Evolutionary conservation across 148 eudicot species (phyloP).

Genomic region (Cornus kousa): DNA sequence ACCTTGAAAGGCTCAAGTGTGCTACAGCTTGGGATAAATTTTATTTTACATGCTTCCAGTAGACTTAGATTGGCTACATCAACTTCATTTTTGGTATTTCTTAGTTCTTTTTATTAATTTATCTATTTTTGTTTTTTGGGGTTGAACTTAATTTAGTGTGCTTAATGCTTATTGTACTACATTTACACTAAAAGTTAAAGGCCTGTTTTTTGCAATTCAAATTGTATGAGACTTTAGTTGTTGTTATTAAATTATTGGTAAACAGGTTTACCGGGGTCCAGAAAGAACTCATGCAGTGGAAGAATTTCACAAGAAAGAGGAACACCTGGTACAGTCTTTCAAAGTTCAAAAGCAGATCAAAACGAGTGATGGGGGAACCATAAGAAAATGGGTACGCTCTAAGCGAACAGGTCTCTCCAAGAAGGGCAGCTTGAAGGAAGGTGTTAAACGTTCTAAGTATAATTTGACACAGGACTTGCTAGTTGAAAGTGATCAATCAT

Average conservation of each 20-base stretch:
- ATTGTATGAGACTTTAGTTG: neutral
- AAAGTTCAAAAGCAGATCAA: constrained; percentile 30
- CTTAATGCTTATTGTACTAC: neutral
- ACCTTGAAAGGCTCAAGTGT: neutral
- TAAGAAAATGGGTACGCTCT: constrained; percentile 33
- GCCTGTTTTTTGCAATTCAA: neutral
- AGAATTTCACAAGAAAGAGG: constrained; percentile 25
- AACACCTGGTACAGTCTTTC: constrained; percentile 16
- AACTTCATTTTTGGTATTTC: neutral
- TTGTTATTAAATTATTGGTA: constrained; percentile 4
- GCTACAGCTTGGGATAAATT: neutral
- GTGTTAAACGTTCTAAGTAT: constrained; percentile 18
- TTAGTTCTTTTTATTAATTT: neutral
- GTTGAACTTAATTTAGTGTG: neutral
- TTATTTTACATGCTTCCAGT: neutral
- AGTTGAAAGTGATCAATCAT: constrained; percentile 32
- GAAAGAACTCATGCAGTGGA: constrained; percentile 9
- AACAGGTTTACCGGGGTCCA: constrained; percentile 23
- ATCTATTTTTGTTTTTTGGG: neutral
- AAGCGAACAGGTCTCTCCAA: constrained; percentile 39
- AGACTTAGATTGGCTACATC: neutral
- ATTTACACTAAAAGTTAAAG: neutral
- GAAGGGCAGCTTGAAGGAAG: constrained; percentile 31
- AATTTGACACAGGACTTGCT: constrained; percentile 21
- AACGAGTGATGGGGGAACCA: constrained; percentile 34